phyloP scores from a whole-genome alignment of 148 eudicot genomes.

The Chenopodium quinoa region DNA sequence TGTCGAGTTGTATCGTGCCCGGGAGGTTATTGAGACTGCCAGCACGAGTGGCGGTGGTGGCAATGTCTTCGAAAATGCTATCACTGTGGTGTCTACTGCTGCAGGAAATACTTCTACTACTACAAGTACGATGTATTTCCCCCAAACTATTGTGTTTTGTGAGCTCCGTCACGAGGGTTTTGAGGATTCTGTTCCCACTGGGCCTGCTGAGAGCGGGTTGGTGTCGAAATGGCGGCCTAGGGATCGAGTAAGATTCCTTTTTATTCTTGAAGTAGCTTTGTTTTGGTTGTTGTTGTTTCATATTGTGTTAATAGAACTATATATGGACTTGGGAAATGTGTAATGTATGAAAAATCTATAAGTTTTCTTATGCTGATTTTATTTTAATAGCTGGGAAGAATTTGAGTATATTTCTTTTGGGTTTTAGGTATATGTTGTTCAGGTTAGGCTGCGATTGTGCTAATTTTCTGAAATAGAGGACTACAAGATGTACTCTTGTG shows the following conservation, averaged over 20 bases:
- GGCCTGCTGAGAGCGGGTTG: conserved; percentile 72
- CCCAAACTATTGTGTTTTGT: conserved; percentile 67
- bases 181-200: conserved; percentile 57
- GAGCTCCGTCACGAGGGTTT: conserved; percentile 81
- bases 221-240: conserved; percentile 85
- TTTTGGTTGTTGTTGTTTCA: not conserved
- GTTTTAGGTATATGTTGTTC: not conserved
- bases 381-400: not conserved
- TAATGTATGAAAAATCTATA: not conserved
- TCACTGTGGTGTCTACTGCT: not conserved
- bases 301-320: not conserved
- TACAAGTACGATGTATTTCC: conserved; percentile 75
- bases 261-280: not conserved
- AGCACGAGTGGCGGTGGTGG: conserved; percentile 33
- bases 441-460: not conserved
- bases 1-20: conserved; percentile 29
- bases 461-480: not conserved
- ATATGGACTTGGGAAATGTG: not conserved
- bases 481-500: not conserved
- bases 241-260: conserved; percentile 57
- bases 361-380: not conserved
- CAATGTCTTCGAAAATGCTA: not conserved
- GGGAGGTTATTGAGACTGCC: conserved; percentile 40
- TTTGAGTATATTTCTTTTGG: not conserved
- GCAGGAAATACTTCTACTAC: conserved; percentile 18